Evolutionary conservation across 371 early-diverging fungal genomes (phyloP), one percentile per base, ranked within the genome.

Genomic region (Apophysomyces trapeziformis): DNA sequence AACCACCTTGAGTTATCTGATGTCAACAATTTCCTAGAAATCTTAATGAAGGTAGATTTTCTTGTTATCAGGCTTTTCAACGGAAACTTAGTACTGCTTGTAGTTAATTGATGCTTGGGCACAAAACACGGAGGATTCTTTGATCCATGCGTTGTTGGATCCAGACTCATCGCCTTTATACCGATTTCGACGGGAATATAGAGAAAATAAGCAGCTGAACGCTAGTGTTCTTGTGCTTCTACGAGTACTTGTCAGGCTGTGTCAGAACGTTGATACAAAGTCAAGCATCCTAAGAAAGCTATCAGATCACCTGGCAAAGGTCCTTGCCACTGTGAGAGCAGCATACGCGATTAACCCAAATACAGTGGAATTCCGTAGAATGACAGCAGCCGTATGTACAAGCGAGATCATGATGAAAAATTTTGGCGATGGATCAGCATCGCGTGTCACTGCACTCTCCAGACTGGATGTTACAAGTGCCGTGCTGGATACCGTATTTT

Each of bases 31-130:
- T 66, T 68, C 36, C 11, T 74, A 2, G 62, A 78, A 38, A 47
- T 41, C 7, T 36, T 75, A 32, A 66, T 75, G 18, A 70, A 66
- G 56, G 78, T 78, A 73, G 18, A 38, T 21, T 37, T 41, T 36
- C 0, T 16, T 7, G 3, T 26, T 14, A 1, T 26, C 21, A 64
- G 4, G 26, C 38, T 16, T 39, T 32, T 21, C 5, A 5, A 7
- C 0, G 5, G 21, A 50, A 5, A n/a, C 21, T 16, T 18, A 7
- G 16, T 1, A 18, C 9, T 50, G 21, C 11, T 9, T 21, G 46
- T 39, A 79, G 75, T 64, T 79, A 60, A 35, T 77, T 9, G 57
- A 71, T 41, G 61, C 66, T 13, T 80, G 75, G 73, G 46, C 46
- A 0, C 13, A 57, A 14, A 60, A 70, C 56, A 60, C 73, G 4